Evolutionary conservation across 331 rosid genomes (phyloP).

Genomic region (Malus hybrid): DNA sequence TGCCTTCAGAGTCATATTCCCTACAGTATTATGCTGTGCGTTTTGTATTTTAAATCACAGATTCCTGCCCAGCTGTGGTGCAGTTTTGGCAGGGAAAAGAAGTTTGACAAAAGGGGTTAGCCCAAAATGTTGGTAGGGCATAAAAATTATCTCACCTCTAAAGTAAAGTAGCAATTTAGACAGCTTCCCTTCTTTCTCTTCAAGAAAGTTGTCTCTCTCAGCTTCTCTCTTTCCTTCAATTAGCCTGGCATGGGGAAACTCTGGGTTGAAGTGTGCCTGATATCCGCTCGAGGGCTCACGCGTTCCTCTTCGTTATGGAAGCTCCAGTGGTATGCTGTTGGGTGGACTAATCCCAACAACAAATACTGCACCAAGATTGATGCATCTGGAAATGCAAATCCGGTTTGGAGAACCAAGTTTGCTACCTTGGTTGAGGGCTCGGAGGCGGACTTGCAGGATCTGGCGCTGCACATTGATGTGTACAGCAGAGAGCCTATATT

Average conservation of each 20-base stretch:
- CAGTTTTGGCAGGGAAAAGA: constrained; percentile 19
- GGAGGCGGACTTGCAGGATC: constrained; percentile 33
- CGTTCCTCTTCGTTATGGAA: constrained; percentile 59
- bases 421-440: constrained; percentile 49
- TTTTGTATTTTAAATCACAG: constrained; percentile 1
- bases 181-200: constrained; percentile 2
- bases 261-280: constrained; percentile 70
- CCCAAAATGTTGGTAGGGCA: constrained; percentile 26
- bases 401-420: constrained; percentile 78
- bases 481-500: constrained; percentile 70
- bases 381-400: constrained; percentile 62
- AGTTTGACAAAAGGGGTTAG: constrained; percentile 21
- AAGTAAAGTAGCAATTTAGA: constrained; percentile 48
- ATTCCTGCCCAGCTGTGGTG: constrained; percentile 35
- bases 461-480: constrained; percentile 57
- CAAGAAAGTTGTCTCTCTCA: constrained; percentile 16
- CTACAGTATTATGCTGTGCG: too few relatives aligned
- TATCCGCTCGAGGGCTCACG: constrained; percentile 68
- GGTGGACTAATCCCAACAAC: constrained; percentile 65
- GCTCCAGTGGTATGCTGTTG: constrained; percentile 85
- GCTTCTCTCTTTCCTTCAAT: constrained; percentile 15
- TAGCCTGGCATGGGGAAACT: constrained; percentile 47
- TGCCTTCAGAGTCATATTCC: too few relatives aligned
- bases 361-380: constrained; percentile 78
- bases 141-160: constrained; percentile 8